These are phyloP conservation scores for Symmetrospora coprosmae DNA, from an alignment of 768 basidiomycete species.

Conservation along the genomic window DNA sequence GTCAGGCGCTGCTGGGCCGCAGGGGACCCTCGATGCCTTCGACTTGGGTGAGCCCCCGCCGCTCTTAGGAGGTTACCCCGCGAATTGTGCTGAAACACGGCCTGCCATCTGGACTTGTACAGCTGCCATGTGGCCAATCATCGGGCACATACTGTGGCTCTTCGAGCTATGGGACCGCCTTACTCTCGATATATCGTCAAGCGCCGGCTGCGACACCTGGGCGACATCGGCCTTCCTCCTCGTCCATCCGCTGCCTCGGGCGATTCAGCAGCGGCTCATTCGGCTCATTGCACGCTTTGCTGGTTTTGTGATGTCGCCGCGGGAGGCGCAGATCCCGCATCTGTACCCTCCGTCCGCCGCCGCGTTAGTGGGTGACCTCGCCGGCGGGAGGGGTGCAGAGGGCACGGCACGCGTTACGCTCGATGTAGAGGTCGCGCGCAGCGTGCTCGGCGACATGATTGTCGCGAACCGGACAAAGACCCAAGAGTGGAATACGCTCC, in stretches of 20 bases:
- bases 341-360: too few relatives aligned
- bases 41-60: neutral
- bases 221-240: neutral
- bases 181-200: neutral
- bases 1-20: neutral
- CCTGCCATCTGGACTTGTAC: neutral
- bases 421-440: neutral
- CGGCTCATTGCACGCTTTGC: constrained; percentile 3
- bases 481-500: constrained; percentile 7
- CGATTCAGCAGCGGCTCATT: constrained; percentile 5
- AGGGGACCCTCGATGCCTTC: neutral
- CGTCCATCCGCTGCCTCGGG: constrained; percentile 7
- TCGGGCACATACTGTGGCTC: constrained; percentile 5
- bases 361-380: too few relatives aligned
- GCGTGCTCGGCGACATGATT: neutral
- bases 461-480: neutral
- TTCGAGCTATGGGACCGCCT: constrained; percentile 10
- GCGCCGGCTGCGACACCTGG: neutral
- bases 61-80: too few relatives aligned
- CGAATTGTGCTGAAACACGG: too few relatives aligned
- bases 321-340: too few relatives aligned
- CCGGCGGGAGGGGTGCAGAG: neutral
- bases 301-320: neutral
- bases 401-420: neutral
- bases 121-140: constrained; percentile 8